phyloP scores from a whole-genome alignment of 805 yeast genomes.

The Hanseniaspora valbyensis region DNA sequence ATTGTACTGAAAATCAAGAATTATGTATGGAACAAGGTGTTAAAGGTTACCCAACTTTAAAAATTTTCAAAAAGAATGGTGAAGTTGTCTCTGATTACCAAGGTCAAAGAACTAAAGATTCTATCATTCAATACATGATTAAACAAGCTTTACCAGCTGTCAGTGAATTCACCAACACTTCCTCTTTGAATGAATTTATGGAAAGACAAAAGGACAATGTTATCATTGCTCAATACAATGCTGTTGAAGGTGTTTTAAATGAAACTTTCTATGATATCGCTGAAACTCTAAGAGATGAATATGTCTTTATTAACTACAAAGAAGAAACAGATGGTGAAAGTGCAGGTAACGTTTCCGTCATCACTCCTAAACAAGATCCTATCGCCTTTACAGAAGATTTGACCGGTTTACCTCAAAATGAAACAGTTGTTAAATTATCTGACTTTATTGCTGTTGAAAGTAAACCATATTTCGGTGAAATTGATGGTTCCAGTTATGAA shows the following conservation, averaged over 20 bases:
- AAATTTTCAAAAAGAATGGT: constrained; percentile 51
- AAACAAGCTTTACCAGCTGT: constrained; percentile 77
- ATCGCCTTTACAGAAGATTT: constrained; percentile 9
- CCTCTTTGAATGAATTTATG: constrained; percentile 34
- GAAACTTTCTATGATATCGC: constrained; percentile 56
- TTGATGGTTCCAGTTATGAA: constrained; percentile 67
- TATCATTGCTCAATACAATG: constrained; percentile 34
- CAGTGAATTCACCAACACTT: constrained; percentile 36
- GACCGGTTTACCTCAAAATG: constrained; percentile 17
- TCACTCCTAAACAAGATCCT: constrained; percentile 23
- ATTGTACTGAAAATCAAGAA: constrained; percentile 68
- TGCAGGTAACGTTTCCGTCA: constrained; percentile 25
- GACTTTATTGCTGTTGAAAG: constrained; percentile 42
- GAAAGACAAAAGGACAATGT: constrained; percentile 30
- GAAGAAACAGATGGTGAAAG: constrained; percentile 2
- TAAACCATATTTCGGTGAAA: constrained; percentile 79
- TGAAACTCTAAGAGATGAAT: constrained; percentile 48
- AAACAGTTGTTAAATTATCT: constrained; percentile 20
- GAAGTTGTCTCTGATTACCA: constrained; percentile 50
- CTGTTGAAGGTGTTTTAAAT: constrained; percentile 48
- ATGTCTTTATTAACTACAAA: constrained; percentile 40
- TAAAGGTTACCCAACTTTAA: constrained; percentile 76
- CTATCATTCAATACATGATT: constrained; percentile 67
- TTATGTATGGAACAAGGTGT: constrained; percentile 58
- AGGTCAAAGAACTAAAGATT: constrained; percentile 74